Evolutionary conservation across 805 yeast species (phyloP).

Genomic region (Yamadazyma laniorum): DNA sequence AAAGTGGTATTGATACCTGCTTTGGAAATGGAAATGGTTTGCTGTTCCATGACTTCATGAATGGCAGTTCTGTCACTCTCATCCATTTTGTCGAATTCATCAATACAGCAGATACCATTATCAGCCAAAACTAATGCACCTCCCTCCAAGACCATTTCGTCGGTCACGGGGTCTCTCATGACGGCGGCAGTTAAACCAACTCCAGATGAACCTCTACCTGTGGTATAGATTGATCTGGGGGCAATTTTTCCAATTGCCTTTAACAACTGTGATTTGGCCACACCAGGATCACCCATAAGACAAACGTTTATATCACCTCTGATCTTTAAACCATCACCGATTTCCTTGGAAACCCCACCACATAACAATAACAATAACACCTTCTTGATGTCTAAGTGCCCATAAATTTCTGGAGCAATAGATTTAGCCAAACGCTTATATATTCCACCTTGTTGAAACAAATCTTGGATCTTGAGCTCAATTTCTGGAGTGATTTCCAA

Average conservation of each 20-base stretch:
- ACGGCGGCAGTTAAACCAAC: slow-evolving; percentile 99
- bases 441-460: slow-evolving; percentile 59
- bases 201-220: slow-evolving; percentile 98
- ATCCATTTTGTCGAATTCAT: slow-evolving; percentile 99
- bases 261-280: slow-evolving; percentile 93
- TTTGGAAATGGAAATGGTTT: slow-evolving; percentile 93
- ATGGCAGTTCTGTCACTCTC: slow-evolving; percentile 95
- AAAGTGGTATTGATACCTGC: slow-evolving; percentile 97
- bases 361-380: slow-evolving; percentile 79
- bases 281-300: slow-evolving; percentile 99
- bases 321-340: slow-evolving; percentile 95
- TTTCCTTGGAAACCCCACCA: slow-evolving; percentile 93
- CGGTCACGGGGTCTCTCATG: slow-evolving; percentile 98
- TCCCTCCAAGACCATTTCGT: slow-evolving; percentile 96
- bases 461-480: slow-evolving; percentile 51
- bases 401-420: slow-evolving; percentile 97
- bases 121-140: slow-evolving; percentile 97
- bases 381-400: slow-evolving; percentile 91
- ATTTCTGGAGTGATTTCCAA: slow-evolving; percentile 57
- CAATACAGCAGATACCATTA: slow-evolving; percentile 97
- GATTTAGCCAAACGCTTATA: slow-evolving; percentile 80
- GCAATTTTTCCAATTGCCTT: slow-evolving; percentile 90
- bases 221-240: slow-evolving; percentile 95
- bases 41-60: slow-evolving; percentile 99
- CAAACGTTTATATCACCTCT: slow-evolving; percentile 96